Percentiles rank a stretch among this genome's conserved stretches.
These are phyloP conservation scores for Papiliotrema terrestris DNA, from an alignment of 1,284 basidiomycete species.

Conservation along the genomic window DNA sequence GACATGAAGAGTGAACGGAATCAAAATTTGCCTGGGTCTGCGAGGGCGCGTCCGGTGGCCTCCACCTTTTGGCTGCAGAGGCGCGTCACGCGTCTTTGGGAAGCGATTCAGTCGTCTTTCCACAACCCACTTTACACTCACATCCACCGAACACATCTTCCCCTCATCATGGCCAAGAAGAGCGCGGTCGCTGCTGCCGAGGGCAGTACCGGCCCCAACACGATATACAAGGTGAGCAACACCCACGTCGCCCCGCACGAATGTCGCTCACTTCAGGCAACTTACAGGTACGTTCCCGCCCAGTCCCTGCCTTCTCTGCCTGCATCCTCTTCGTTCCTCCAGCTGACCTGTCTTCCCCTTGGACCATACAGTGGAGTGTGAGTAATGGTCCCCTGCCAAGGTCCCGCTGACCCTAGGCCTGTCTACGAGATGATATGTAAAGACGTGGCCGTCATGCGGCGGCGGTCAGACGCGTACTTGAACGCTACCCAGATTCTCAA, in stretches of 20 bases:
- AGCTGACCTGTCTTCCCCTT: conserved; percentile 6
- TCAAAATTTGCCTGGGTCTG: conserved; percentile 1
- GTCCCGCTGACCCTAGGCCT: conserved; percentile 28
- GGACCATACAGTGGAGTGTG: conserved; percentile 45
- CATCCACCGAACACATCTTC: too few relatives aligned
- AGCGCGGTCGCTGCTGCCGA: conserved; percentile 14
- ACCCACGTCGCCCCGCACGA: background rate
- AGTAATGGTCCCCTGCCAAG: conserved; percentile 16
- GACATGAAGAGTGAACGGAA: background rate
- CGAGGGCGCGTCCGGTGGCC: too few relatives aligned
- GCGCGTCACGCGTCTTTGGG: too few relatives aligned
- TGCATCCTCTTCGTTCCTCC: background rate
- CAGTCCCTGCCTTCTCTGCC: too few relatives aligned
- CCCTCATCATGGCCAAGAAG: conserved; percentile 26
- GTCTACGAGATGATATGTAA: conserved; percentile 71
- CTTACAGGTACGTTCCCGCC: conserved; percentile 21
- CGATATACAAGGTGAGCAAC: conserved; percentile 37
- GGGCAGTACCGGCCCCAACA: conserved; percentile 30
- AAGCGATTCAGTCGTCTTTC: too few relatives aligned
- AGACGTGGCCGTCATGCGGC: conserved; percentile 93
- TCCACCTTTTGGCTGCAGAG: too few relatives aligned
- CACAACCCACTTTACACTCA: too few relatives aligned
- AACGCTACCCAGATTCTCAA: conserved; percentile 99
- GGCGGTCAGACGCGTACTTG: conserved; percentile 91
- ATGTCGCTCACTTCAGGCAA: conserved; percentile 23